Base-by-base conservation (phyloP, 768 basidiomycete species). In the Boletus sensibilis region DNA sequence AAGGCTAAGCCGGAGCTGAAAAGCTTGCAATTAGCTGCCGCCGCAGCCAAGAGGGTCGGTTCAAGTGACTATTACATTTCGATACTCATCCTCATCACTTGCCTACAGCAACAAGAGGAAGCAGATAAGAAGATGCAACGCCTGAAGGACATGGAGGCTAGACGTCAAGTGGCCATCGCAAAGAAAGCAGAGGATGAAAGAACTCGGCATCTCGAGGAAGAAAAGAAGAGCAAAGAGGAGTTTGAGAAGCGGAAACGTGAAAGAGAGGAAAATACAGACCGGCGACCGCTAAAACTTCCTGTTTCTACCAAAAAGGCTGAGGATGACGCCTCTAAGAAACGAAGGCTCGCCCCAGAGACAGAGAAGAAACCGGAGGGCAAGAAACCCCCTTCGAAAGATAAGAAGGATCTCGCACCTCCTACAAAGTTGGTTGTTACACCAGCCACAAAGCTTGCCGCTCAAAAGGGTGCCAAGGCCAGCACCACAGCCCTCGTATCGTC, bases 1-100 rank as follows among this genome's bases (percentile, higher is more conserved):
- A 92, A 90, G 68, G 77, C 69, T 41, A 88, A 88, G 63, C 77
- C 84, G 9, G 88, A 91, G 65, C 83, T 92, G 40, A 94, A 92
- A 76, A 90, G 87, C 46, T 68, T 94, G 31, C 89, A 92, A 65
- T 79, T 87, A 57, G 92, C 94, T 16, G 89, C 91, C 0, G 82
- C 82, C 18, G 90, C 85, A 3, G 92, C 92, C 4, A 95, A 92
- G 77, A 96, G 88, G 87, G 94, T 94, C 18, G n/a, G 76, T 38
- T 50, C 10, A 50, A 54, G 62, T 40, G 1, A 46, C 5, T 52
- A 29, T 37, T 21, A 1, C 25, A 44, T 34, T 29, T 34, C 58
- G 23, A 52, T 25, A 18, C 33, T 12, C 33, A 21, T 39, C 25
- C 53, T 60, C 38, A 62, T 56, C 46, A 50, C 59, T 44, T 51